phyloP scores from a whole-genome alignment of 352 stramenopile species.

The Phytopythium montanum region DNA sequence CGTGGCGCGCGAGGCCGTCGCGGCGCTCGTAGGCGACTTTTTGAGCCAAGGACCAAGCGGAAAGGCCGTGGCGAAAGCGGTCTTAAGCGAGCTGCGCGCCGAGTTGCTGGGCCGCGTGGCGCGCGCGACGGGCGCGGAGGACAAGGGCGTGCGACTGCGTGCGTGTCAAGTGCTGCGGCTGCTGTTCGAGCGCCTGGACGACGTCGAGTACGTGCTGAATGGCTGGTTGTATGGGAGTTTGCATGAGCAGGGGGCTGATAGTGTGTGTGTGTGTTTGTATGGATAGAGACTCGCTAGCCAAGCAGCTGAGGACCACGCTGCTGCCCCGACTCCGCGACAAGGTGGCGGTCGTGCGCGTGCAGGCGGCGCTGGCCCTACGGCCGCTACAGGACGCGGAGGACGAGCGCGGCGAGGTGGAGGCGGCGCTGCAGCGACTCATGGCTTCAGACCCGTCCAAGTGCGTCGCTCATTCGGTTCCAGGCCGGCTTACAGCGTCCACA shows the following conservation, averaged over 20 bases:
- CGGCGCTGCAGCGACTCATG: conserved; percentile 52
- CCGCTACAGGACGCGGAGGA: conserved; percentile 45
- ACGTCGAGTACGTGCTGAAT: conserved; percentile 48
- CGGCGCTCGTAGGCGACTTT: conserved; percentile 49
- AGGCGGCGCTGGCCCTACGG: conserved; percentile 59
- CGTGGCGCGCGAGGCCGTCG: conserved; percentile 43
- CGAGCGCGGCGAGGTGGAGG: conserved; percentile 35
- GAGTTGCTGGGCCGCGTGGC: conserved; percentile 47
- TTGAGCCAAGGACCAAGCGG: conserved; percentile 19
- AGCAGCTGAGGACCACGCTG: conserved; percentile 34
- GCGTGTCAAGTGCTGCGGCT: conserved; percentile 64
- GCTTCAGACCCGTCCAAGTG: conserved; percentile 73
- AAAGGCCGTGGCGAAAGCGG: conserved; percentile 12
- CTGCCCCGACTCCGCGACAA: conserved; percentile 63
- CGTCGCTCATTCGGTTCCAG: too few relatives aligned
- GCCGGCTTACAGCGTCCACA: too few relatives aligned
- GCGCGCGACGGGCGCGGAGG: conserved; percentile 52
- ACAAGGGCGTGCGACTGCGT: conserved; percentile 49
- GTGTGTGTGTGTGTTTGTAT: too few relatives aligned
- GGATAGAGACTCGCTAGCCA: conserved; percentile 37
- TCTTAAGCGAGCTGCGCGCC: conserved; percentile 25
- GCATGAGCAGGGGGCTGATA: not conserved
- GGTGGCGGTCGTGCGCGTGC: conserved; percentile 47
- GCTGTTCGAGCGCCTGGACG: conserved; percentile 44
- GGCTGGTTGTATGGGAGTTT: too few relatives aligned